Conservation (phyloP, 2,329 filamentous ascomycete species). For the Myriosclerotinia curreyana region DNA sequence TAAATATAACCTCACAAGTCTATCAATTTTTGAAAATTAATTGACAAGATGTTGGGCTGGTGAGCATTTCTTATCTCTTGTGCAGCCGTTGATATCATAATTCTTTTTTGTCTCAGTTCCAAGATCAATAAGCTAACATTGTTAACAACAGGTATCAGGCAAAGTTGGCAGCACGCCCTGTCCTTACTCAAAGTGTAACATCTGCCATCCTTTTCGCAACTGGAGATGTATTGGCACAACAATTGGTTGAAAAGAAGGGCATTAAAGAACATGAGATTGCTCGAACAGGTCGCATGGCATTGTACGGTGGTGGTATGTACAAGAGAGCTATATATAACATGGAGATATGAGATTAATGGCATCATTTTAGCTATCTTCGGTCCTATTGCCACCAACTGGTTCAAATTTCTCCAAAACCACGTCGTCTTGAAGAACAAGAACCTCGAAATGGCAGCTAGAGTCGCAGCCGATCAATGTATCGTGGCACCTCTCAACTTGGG, state of each 20-base stretch:
- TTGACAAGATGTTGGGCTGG: conserved; percentile 37
- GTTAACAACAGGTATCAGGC: conserved; percentile 74
- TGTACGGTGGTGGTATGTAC: conserved; percentile 63
- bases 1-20: neutral
- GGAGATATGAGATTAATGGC: conserved; percentile 11
- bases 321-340: neutral
- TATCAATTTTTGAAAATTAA: neutral
- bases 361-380: conserved; percentile 58
- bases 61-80: conserved; percentile 25
- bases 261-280: conserved; percentile 69
- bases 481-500: conserved; percentile 65
- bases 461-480: conserved; percentile 61
- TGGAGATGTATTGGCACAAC: conserved; percentile 87
- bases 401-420: conserved; percentile 60
- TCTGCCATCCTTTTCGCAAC: conserved; percentile 90
- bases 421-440: conserved; percentile 57
- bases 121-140: conserved; percentile 22
- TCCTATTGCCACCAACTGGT: conserved; percentile 69
- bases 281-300: conserved; percentile 73
- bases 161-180: conserved; percentile 73
- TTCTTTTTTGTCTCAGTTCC: conserved; percentile 3
- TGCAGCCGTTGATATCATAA: conserved; percentile 5
- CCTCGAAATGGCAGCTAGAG: conserved; percentile 60
- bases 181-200: conserved; percentile 87
- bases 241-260: conserved; percentile 80